A percentile compares a stretch with the other conserved stretches of the same genome.
Conservation (phyloP, 2,329 filamentous ascomycete species). For the Fusarium sp. region DNA sequence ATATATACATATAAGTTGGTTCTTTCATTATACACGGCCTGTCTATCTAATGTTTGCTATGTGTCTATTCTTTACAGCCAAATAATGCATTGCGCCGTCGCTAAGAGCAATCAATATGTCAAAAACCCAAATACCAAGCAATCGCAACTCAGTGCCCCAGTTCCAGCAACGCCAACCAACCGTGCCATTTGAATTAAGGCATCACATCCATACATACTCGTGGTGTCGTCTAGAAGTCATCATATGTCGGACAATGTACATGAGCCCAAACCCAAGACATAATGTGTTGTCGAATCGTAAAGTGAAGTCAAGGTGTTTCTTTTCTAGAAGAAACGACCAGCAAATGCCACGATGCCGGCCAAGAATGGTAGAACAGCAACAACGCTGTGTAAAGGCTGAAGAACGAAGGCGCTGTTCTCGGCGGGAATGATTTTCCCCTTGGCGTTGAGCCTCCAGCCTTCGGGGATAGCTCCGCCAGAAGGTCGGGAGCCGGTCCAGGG, state of each 20-base stretch:
- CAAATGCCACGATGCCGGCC: slow-evolving; percentile 39
- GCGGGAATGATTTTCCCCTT: slow-evolving; percentile 82
- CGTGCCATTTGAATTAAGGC: slow-evolving; percentile 6
- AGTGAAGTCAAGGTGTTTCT: not conserved
- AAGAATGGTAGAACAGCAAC: slow-evolving; percentile 41
- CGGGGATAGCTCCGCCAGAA: slow-evolving; percentile 69
- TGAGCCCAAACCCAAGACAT: not conserved
- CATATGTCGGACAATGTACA: not conserved
- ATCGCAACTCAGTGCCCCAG: slow-evolving; percentile 8
- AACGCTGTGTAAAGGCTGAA: slow-evolving; percentile 34
- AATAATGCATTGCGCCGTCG: slow-evolving; percentile 25
- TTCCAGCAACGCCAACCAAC: slow-evolving; percentile 20
- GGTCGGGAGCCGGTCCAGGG: slow-evolving; percentile 70
- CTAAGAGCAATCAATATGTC: slow-evolving; percentile 17
- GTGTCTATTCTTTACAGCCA: slow-evolving; percentile 8
- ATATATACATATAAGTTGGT: not conserved
- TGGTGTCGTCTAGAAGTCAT: not conserved
- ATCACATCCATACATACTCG: slow-evolving; percentile 7
- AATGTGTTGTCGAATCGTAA: slow-evolving; percentile 1
- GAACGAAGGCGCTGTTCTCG: slow-evolving; percentile 53
- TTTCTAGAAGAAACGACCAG: slow-evolving; percentile 33
- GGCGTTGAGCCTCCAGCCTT: slow-evolving; percentile 81
- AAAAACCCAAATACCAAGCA: not conserved
- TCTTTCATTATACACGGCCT: slow-evolving; percentile 7
- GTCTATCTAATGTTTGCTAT: slow-evolving; percentile 16